These are phyloP conservation scores for Apiospora arundinis DNA, from an alignment of 2,329 filamentous ascomycete genomes.

Conservation along the genomic window DNA sequence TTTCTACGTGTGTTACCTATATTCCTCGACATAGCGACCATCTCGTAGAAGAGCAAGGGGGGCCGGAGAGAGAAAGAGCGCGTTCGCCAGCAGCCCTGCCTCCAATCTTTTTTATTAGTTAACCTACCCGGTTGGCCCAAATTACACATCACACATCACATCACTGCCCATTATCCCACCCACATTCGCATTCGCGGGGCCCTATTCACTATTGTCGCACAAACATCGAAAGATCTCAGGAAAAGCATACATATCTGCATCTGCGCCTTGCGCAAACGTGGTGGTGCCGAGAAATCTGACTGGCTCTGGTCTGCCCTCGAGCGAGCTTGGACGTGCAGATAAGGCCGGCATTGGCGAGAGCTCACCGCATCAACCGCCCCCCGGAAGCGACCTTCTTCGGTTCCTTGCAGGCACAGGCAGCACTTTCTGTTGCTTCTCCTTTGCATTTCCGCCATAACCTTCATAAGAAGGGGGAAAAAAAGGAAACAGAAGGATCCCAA, in stretches of 20 bases:
- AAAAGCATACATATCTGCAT: constrained; percentile 8
- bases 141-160: constrained; percentile 9
- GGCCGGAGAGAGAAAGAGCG: background rate
- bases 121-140: background rate
- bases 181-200: background rate
- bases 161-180: background rate
- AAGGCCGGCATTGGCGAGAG: constrained; percentile 12
- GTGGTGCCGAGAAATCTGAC: constrained; percentile 12
- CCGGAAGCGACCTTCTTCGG: constrained; percentile 8
- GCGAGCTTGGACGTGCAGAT: constrained; percentile 10
- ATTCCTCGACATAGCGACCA: background rate
- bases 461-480: background rate
- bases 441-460: background rate
- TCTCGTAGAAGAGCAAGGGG: background rate
- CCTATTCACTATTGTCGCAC: background rate
- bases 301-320: background rate
- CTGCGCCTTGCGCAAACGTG: constrained; percentile 10
- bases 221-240: constrained; percentile 3
- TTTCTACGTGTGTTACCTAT: constrained; percentile 1
- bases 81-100: background rate
- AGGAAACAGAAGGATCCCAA: background rate
- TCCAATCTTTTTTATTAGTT: background rate
- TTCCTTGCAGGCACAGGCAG: constrained; percentile 11
- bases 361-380: constrained; percentile 1
- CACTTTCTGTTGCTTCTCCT: background rate